phyloP scores from a whole-genome alignment of 2,329 filamentous ascomycete species.

The Balansia obtecta region DNA sequence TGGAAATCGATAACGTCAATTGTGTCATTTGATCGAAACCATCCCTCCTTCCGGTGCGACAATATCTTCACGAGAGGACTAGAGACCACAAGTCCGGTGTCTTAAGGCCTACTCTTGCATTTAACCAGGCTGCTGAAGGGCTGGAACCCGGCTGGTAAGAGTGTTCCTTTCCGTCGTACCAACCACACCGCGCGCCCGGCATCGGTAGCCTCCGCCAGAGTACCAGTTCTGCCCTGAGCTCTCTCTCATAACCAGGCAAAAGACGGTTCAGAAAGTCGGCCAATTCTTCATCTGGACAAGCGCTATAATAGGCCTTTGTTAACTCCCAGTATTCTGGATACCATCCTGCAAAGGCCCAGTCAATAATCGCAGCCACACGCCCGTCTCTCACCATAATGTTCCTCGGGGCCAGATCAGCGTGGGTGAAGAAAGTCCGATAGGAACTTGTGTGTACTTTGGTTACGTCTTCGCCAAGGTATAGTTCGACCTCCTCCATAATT shows the following conservation, averaged over 20 bases:
- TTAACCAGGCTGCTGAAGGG: constrained; percentile 12
- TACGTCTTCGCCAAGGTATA: constrained; percentile 13
- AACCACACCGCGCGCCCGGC: constrained; percentile 9
- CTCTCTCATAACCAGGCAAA: constrained; percentile 13
- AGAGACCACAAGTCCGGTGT: constrained; percentile 12
- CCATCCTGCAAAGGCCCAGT: constrained; percentile 17
- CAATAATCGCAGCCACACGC: constrained; percentile 17
- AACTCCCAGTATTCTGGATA: constrained; percentile 24
- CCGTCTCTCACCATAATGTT: constrained; percentile 17
- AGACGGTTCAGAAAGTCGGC: constrained; percentile 10
- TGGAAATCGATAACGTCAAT: too few species aligned
- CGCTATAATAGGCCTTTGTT: constrained; percentile 15
- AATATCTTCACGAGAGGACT: neutral
- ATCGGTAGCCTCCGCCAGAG: constrained; percentile 13
- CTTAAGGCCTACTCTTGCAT: constrained; percentile 10
- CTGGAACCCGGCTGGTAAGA: constrained; percentile 7
- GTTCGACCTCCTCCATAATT: constrained; percentile 12
- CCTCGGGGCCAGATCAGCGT: constrained; percentile 14
- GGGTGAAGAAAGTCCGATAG: constrained; percentile 15
- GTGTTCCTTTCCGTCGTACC: constrained; percentile 7
- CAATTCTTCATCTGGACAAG: constrained; percentile 9
- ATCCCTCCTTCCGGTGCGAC: neutral
- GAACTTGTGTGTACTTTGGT: constrained; percentile 11
- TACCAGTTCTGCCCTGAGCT: constrained; percentile 13
- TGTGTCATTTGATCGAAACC: too few species aligned